These are phyloP conservation scores for Helminthosporium solani DNA, from an alignment of 2,329 filamentous ascomycete genomes.

Conservation along the genomic window DNA sequence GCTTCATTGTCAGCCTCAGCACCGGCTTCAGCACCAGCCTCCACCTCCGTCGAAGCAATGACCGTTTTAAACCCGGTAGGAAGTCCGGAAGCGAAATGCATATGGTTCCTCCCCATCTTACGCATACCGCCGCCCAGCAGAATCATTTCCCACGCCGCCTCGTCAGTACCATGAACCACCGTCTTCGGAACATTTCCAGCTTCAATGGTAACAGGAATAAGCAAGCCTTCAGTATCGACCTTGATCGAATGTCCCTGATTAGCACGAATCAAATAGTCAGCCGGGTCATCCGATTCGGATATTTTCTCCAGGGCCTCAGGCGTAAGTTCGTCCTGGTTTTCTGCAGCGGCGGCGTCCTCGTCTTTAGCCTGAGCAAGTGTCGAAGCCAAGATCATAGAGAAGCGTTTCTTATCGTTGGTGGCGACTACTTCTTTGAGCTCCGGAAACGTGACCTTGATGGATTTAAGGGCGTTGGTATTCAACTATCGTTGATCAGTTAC, in stretches of 20 bases:
- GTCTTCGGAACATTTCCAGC: constrained; percentile 60
- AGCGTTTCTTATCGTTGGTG: constrained; percentile 87
- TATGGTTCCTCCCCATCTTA: constrained; percentile 80
- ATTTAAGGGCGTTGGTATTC: constrained; percentile 61
- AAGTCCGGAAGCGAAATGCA: constrained; percentile 82
- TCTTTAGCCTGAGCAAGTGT: constrained; percentile 9
- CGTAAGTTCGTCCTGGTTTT: constrained; percentile 6
- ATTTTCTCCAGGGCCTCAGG: constrained; percentile 13
- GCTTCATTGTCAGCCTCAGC: constrained; percentile 28
- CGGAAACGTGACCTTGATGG: constrained; percentile 69
- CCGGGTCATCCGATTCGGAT: constrained; percentile 49
- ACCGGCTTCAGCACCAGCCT: no score
- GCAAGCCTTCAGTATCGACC: constrained; percentile 67
- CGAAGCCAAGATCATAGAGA: constrained; percentile 66
- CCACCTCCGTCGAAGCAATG: constrained; percentile 3
- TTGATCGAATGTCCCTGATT: constrained; percentile 92
- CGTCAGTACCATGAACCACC: constrained; percentile 88
- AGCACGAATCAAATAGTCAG: constrained; percentile 83
- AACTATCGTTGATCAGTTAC: constrained; percentile 45
- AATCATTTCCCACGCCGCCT: constrained; percentile 75
- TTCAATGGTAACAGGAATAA: constrained; percentile 62
- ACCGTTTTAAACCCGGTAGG: constrained; percentile 49
- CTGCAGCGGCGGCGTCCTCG: constrained; percentile 4
- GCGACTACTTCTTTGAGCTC: constrained; percentile 71
- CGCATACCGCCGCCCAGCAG: constrained; percentile 73